A percentile compares a stretch with the other conserved stretches of the same genome.
Evolutionary conservation across 257 asterid genomes (phyloP).

Genomic region (Ophiorrhiza pumila): DNA sequence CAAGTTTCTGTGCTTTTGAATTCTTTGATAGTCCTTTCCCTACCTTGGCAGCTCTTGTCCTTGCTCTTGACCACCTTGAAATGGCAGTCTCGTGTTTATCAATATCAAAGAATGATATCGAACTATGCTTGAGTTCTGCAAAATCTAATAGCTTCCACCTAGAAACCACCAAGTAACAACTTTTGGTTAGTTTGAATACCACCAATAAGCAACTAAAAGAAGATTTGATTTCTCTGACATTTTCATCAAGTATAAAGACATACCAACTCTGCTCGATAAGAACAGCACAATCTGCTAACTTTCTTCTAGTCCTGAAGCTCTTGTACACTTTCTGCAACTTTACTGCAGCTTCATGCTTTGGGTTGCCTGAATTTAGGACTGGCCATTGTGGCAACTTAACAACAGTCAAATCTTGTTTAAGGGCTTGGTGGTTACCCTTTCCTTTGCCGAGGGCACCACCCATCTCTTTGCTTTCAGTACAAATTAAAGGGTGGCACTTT

Average conservation of each 20-base stretch:
- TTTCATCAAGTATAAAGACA: background rate
- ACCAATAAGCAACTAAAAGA: background rate
- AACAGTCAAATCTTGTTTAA: slow-evolving; percentile 23
- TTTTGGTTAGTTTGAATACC: slow-evolving; percentile 2
- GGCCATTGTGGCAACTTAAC: slow-evolving; percentile 27
- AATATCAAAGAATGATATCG: slow-evolving; percentile 80
- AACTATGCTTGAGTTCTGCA: slow-evolving; percentile 87
- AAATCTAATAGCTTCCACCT: slow-evolving; percentile 89
- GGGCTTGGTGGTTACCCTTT: slow-evolving; percentile 13
- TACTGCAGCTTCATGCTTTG: slow-evolving; percentile 75
- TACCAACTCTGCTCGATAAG: slow-evolving; percentile 86
- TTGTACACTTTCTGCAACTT: slow-evolving; percentile 90
- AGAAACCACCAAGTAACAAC: background rate
- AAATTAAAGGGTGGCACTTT: slow-evolving; percentile 19
- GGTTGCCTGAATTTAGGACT: slow-evolving; percentile 41
- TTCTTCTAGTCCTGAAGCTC: slow-evolving; percentile 82
- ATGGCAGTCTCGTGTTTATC: slow-evolving; percentile 87
- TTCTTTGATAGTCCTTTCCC: slow-evolving; percentile 92
- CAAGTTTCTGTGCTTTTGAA: slow-evolving; percentile 83
- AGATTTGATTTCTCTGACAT: background rate
- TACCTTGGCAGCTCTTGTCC: slow-evolving; percentile 96
- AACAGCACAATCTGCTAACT: slow-evolving; percentile 94
- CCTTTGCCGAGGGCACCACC: slow-evolving; percentile 25
- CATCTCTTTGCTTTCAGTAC: slow-evolving; percentile 24
- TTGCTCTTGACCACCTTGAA: slow-evolving; percentile 91